A percentile compares a stretch with the other conserved stretches of the same genome.
Conservation (phyloP, 331 rosid genomes). For the Acacia pycnantha region DNA sequence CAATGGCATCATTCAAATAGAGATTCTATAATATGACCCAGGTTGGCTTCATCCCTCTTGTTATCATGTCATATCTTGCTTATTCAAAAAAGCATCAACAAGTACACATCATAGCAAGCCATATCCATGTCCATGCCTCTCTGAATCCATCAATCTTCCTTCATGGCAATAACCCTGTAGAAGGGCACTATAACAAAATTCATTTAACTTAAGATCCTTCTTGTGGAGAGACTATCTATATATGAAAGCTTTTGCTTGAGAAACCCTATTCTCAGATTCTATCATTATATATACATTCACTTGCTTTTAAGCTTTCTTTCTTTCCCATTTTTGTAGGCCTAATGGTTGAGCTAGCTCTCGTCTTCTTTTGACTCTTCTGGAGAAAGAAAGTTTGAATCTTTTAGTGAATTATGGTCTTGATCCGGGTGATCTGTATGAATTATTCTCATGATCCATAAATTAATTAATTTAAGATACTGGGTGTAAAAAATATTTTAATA, state of each 20-base stretch:
- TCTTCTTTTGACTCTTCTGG: too few species aligned
- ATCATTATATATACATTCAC: constrained; percentile 21
- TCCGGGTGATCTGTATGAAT: too few species aligned
- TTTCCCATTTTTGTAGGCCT: too few species aligned
- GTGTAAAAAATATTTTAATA: too few species aligned
- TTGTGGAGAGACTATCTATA: constrained; percentile 52
- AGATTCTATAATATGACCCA: constrained; percentile 25
- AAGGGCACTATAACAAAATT: constrained; percentile 82
- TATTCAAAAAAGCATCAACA: too few species aligned
- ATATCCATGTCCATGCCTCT: constrained; percentile 80
- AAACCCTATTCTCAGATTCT: constrained; percentile 59
- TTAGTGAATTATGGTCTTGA: too few species aligned
- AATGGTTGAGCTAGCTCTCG: too few species aligned
- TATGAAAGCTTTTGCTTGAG: constrained; percentile 73
- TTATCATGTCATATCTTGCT: constrained; percentile 66
- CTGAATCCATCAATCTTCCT: constrained; percentile 68
- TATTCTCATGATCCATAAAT: too few species aligned
- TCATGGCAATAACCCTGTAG: constrained; percentile 78
- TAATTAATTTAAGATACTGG: too few species aligned
- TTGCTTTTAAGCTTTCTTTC: too few species aligned
- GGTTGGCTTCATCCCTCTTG: constrained; percentile 59
- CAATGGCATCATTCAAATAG: background rate
- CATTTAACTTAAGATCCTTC: constrained; percentile 67
- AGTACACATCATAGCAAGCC: constrained; percentile 62
- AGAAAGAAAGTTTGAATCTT: too few species aligned